Conservation (phyloP, 805 yeast species). For the Candida caryicola region DNA sequence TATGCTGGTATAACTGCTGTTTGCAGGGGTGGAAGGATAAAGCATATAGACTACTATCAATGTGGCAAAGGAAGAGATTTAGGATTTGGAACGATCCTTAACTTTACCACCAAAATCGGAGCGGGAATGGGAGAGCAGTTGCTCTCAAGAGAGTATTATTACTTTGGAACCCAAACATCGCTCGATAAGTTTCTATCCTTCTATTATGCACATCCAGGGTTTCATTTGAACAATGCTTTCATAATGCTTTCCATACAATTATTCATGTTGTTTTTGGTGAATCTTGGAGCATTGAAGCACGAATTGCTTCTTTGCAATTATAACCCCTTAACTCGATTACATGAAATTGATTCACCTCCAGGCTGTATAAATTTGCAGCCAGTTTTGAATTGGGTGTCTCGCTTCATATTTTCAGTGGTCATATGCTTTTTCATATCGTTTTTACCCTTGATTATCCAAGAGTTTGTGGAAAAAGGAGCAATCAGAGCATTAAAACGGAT, state of each 20-base stretch:
- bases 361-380: slow-evolving; percentile 89
- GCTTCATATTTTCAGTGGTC: slow-evolving; percentile 85
- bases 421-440: slow-evolving; percentile 92
- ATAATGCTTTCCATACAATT: slow-evolving; percentile 84
- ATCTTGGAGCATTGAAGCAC: slow-evolving; percentile 72
- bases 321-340: slow-evolving; percentile 63
- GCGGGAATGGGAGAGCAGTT: slow-evolving; percentile 99
- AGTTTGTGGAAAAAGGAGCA: slow-evolving; percentile 79
- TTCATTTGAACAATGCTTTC: slow-evolving; percentile 86
- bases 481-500: slow-evolving; percentile 72
- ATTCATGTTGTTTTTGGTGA: slow-evolving; percentile 76
- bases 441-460: slow-evolving; percentile 84
- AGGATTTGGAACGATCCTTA: slow-evolving; percentile 88
- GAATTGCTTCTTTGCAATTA: slow-evolving; percentile 71
- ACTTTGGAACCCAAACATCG: slow-evolving; percentile 85
- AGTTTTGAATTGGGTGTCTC: slow-evolving; percentile 84
- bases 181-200: slow-evolving; percentile 87
- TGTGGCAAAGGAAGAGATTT: slow-evolving; percentile 97
- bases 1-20: slow-evolving; percentile 93
- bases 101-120: slow-evolving; percentile 93
- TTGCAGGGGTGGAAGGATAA: slow-evolving; percentile 87
- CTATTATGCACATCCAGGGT: slow-evolving; percentile 96
- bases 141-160: slow-evolving; percentile 86
- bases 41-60: slow-evolving; percentile 93
- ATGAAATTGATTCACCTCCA: slow-evolving; percentile 68